phyloP scores from a whole-genome alignment of 2,329 filamentous ascomycete species.

The Chrysoporthe puriensis region DNA sequence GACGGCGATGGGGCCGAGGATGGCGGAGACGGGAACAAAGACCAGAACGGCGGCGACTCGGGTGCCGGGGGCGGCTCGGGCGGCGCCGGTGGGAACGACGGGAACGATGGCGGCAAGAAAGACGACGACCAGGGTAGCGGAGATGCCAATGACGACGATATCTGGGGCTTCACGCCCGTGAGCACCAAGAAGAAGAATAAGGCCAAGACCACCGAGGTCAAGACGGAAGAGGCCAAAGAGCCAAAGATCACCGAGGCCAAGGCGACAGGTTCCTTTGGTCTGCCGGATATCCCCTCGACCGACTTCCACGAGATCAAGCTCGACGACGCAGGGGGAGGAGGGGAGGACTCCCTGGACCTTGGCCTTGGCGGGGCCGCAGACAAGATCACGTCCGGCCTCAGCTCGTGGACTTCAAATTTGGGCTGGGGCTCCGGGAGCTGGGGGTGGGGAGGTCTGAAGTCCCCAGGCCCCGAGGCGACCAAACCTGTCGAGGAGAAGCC shows the following conservation, averaged over 20 bases:
- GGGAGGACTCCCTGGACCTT: conserved; percentile 56
- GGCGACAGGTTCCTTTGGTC: conserved; percentile 30
- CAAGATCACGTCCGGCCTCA: conserved; percentile 43
- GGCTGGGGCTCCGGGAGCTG: conserved; percentile 57
- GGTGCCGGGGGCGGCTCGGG: conserved; percentile 37
- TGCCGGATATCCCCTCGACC: conserved; percentile 34
- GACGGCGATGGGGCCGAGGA: conserved; percentile 42
- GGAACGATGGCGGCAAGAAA: conserved; percentile 42
- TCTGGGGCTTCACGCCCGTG: conserved; percentile 51
- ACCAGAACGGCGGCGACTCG: conserved; percentile 40
- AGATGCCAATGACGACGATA: conserved; percentile 46
- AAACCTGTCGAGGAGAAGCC: conserved; percentile 40
- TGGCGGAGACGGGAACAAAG: conserved; percentile 39
- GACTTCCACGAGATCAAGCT: conserved; percentile 73
- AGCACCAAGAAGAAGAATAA: conserved; percentile 61
- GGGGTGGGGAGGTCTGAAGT: conserved; percentile 38
- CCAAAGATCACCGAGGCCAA: conserved; percentile 32
- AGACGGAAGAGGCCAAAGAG: conserved; percentile 36
- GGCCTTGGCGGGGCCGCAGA: conserved; percentile 46
- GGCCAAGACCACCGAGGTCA: conserved; percentile 43
- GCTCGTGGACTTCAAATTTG: conserved; percentile 58
- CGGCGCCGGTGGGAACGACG: conserved; percentile 42
- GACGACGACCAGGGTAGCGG: conserved; percentile 43
- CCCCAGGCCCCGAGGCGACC: conserved; percentile 26
- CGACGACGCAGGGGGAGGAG: conserved; percentile 50